Evolutionary conservation across 176 grass and related monocot species (phyloP), one percentile per base, ranked within the genome.

Genomic region (Musa itinerans): DNA sequence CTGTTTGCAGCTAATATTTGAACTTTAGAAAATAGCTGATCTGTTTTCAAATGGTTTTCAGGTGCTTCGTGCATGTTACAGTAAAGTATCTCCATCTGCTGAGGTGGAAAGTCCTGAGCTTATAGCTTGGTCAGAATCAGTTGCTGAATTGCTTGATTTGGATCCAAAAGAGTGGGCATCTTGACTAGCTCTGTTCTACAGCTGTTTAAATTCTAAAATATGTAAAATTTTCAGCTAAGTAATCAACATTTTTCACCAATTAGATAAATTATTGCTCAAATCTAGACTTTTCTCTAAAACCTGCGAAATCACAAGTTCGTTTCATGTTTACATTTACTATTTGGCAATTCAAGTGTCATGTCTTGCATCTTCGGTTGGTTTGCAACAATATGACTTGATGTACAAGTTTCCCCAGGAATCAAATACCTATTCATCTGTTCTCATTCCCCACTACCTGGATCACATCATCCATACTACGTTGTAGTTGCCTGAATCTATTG

Each of bases 61-160:
- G 90, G 90, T 92, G 20, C 24, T 87, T 25, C 88, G 89, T 88
- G 80, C 94, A 25, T 98, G 90, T 74, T 93, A 91, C 86, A 82
- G 84, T 50, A 93, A 82, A 71, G 94, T 98, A 57, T 73, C 84
- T 53, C 95, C 95, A 59, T 89, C 88, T 5, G 95, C 68, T 10
- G 78, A 92, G 65, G 90, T 98, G 50, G 95, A 98, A 25, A 84
- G 81, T 23, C 95, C 95, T 16, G 84, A 89, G 84, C 82, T 98
- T 52, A 84, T 93, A 21, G 88, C 78, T 1, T 98, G 88, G 90
- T 98, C 95, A 6, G 77, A 85, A 1, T 83, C 83, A 3, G 84
- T 91, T 15, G 95, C 95, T 0, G 81, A 98, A 53, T 67, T 93
- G 54, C 88, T 98, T 76, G 95, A 98, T 91, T 83, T 98, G 81